Percentiles rank a stretch among this genome's conserved stretches.
phyloP scores from a whole-genome alignment of 768 basidiomycete genomes.

The Boletus coccyginus region DNA sequence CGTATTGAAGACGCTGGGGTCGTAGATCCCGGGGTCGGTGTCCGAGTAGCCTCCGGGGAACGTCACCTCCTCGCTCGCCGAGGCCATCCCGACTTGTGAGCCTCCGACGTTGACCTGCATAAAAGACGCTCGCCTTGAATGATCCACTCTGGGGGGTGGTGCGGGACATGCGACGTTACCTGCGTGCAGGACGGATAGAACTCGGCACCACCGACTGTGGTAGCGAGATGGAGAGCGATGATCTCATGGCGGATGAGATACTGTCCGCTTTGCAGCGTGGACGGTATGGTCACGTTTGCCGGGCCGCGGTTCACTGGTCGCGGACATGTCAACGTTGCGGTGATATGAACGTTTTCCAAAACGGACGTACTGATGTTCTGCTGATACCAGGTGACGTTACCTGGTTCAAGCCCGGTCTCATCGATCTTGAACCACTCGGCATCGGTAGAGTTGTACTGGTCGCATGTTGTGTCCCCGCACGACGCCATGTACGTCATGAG shows the following conservation, averaged over 20 bases:
- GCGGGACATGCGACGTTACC: constrained; percentile 17
- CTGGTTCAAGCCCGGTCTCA: constrained; percentile 43
- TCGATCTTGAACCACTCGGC: constrained; percentile 78
- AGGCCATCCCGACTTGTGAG: constrained; percentile 47
- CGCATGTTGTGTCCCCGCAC: constrained; percentile 57
- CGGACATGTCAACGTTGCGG: neutral
- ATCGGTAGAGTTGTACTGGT: constrained; percentile 52
- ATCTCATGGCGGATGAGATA: constrained; percentile 81
- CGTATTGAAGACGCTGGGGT: constrained; percentile 37
- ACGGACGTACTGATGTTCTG: constrained; percentile 47
- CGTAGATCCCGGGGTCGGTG: constrained; percentile 68
- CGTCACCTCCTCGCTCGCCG: constrained; percentile 48
- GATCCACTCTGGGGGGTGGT: neutral
- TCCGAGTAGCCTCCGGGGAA: constrained; percentile 76
- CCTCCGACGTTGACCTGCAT: constrained; percentile 53
- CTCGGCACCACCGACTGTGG: constrained; percentile 60
- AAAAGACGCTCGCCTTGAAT: neutral
- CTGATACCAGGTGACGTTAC: constrained; percentile 48
- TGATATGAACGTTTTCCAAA: neutral
- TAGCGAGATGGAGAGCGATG: constrained; percentile 70
- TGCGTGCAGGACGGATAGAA: constrained; percentile 76
- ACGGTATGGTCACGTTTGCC: constrained; percentile 44
- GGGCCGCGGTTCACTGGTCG: constrained; percentile 39
- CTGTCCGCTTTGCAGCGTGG: constrained; percentile 58
- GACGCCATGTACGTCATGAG: constrained; percentile 72